These are phyloP conservation scores for Oxytropis ochrocephala DNA, from an alignment of 306 rosid genomes.

Conservation along the genomic window DNA sequence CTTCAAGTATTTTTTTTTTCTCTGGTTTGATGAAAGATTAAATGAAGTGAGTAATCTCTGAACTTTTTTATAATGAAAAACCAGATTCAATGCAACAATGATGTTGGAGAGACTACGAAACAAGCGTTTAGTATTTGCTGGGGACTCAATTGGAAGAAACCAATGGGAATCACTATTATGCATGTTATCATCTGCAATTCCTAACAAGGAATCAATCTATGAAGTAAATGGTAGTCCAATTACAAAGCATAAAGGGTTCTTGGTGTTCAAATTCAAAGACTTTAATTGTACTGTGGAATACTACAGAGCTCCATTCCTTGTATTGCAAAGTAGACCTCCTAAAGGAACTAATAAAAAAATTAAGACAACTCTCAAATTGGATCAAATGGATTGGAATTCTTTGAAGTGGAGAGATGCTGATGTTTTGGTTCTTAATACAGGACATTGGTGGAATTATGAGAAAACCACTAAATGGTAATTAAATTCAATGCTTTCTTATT, in stretches of 20 bases:
- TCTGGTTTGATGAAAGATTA: conserved; percentile 19
- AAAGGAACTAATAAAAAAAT: conserved; percentile 28
- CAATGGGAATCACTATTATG: conserved; percentile 96
- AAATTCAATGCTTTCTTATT: not conserved
- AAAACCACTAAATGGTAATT: conserved; percentile 77
- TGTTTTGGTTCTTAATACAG: conserved; percentile 68
- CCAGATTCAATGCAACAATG: conserved; percentile 69
- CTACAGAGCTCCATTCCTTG: conserved; percentile 82
- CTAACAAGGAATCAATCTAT: conserved; percentile 65
- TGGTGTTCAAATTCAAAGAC: conserved; percentile 67
- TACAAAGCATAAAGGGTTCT: conserved; percentile 89
- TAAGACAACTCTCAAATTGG: conserved; percentile 59
- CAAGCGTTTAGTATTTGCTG: conserved; percentile 74
- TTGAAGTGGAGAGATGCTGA: conserved; percentile 72
- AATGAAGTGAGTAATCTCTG: not conserved
- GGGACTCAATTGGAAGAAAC: conserved; percentile 92
- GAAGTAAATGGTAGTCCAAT: conserved; percentile 89
- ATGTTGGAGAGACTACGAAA: conserved; percentile 67
- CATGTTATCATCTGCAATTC: conserved; percentile 74
- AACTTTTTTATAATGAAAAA: not conserved
- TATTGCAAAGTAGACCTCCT: conserved; percentile 71
- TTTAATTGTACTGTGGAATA: conserved; percentile 80
- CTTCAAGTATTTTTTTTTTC: not conserved
- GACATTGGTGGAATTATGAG: conserved; percentile 91
- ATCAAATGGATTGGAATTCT: conserved; percentile 84